These are phyloP conservation scores for Parastagonospora avenae DNA, from an alignment of 2,329 filamentous ascomycete genomes.

Conservation along the genomic window DNA sequence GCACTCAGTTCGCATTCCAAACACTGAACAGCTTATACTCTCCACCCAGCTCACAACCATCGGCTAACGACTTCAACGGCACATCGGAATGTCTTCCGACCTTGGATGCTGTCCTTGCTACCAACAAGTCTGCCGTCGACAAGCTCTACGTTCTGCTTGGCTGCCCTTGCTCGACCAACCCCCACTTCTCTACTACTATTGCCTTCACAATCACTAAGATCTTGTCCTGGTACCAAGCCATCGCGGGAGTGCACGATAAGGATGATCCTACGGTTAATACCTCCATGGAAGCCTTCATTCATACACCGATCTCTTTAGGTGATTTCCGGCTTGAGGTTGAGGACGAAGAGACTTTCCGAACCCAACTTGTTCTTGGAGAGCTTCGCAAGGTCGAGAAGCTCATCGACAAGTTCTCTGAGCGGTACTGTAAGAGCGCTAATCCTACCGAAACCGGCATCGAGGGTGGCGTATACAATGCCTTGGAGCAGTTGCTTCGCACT, in stretches of 20 bases:
- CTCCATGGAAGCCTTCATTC: slow-evolving; percentile 34
- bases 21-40: slow-evolving; percentile 42
- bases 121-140: slow-evolving; percentile 42
- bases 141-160: slow-evolving; percentile 38
- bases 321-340: slow-evolving; percentile 33
- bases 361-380: slow-evolving; percentile 40
- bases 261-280: slow-evolving; percentile 24
- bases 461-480: slow-evolving; percentile 33
- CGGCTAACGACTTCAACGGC: slow-evolving; percentile 32
- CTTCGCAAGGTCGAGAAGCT: slow-evolving; percentile 45
- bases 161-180: slow-evolving; percentile 43
- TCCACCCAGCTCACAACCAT: slow-evolving; percentile 31
- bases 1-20: slow-evolving; percentile 44
- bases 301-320: slow-evolving; percentile 30
- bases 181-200: slow-evolving; percentile 45
- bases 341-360: slow-evolving; percentile 37
- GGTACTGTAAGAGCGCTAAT: slow-evolving; percentile 37
- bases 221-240: slow-evolving; percentile 45
- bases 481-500: slow-evolving; percentile 41
- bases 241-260: slow-evolving; percentile 32
- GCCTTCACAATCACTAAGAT: slow-evolving; percentile 43
- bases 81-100: slow-evolving; percentile 32
- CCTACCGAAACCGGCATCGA: slow-evolving; percentile 33
- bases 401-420: slow-evolving; percentile 44
- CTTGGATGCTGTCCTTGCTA: slow-evolving; percentile 37